These are phyloP conservation scores for Lactarius psammicola DNA, from an alignment of 768 basidiomycete species.

Conservation along the genomic window DNA sequence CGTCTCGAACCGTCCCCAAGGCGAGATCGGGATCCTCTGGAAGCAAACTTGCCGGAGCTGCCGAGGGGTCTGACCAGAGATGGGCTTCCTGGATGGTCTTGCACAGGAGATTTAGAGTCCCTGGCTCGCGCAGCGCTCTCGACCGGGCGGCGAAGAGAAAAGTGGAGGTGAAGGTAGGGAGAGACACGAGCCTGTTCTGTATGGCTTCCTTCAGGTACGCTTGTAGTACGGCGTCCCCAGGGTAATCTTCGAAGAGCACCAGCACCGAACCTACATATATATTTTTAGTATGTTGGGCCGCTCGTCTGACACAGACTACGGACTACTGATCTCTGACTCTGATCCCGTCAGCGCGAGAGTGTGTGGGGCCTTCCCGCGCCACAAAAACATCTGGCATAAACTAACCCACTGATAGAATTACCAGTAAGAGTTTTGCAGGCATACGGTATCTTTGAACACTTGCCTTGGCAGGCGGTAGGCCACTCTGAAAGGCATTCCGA, in stretches of 20 bases:
- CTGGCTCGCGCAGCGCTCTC: constrained; percentile 57
- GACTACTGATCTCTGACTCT: constrained; percentile 64
- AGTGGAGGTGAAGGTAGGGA: constrained; percentile 59
- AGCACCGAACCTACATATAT: constrained; percentile 62
- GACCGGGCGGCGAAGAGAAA: constrained; percentile 68
- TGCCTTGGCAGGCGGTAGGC: constrained; percentile 63
- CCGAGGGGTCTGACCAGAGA: constrained; percentile 53
- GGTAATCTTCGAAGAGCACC: constrained; percentile 61
- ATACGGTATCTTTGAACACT: constrained; percentile 29
- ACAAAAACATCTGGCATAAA: constrained; percentile 60
- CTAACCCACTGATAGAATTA: constrained; percentile 55
- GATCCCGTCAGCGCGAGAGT: constrained; percentile 35
- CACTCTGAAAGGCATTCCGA: constrained; percentile 70
- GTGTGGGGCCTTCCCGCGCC: constrained; percentile 43
- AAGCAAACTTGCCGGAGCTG: constrained; percentile 53
- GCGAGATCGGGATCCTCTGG: constrained; percentile 49
- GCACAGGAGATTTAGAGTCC: constrained; percentile 71
- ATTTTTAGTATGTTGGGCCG: constrained; percentile 1
- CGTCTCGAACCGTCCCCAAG: constrained; percentile 46
- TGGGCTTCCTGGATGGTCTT: constrained; percentile 62
- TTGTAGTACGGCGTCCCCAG: constrained; percentile 66
- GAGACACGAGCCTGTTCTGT: constrained; percentile 52
- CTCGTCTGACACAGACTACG: constrained; percentile 29
- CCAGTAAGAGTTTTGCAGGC: constrained; percentile 13
- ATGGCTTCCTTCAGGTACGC: constrained; percentile 64